Conservation (phyloP, 148 eudicot species). For the Cornus suecica region DNA sequence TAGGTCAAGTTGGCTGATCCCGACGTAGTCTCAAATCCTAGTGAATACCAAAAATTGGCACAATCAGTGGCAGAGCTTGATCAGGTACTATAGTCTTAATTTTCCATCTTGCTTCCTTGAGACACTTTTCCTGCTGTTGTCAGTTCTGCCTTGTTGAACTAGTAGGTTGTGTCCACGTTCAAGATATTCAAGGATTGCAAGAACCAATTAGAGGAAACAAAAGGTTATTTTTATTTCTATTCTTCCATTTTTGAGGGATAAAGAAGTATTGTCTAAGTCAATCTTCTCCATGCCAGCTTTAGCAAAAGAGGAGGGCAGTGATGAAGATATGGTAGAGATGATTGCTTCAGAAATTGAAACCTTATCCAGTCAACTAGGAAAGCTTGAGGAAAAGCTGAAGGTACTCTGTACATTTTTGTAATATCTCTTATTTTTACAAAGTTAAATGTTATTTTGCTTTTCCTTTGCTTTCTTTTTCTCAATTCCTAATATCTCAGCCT, state of each 20-base stretch:
- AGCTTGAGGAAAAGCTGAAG: constrained; percentile 85
- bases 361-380: constrained; percentile 56
- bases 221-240: constrained; percentile 42
- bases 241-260: background rate
- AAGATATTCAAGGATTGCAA: constrained; percentile 84
- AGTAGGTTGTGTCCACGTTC: constrained; percentile 71
- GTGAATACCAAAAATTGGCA: constrained; percentile 89
- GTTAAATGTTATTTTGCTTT: background rate
- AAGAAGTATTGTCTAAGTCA: constrained; percentile 1
- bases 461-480: constrained; percentile 9
- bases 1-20: constrained; percentile 95
- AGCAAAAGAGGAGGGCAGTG: constrained; percentile 67
- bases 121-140: constrained; percentile 3
- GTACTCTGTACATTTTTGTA: constrained; percentile 27
- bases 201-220: constrained; percentile 84
- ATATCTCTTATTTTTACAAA: background rate
- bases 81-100: constrained; percentile 45
- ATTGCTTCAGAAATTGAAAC: constrained; percentile 69
- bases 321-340: constrained; percentile 93
- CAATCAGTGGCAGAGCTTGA: constrained; percentile 90
- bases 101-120: background rate
- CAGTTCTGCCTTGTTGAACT: constrained; percentile 14
- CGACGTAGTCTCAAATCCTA: constrained; percentile 85
- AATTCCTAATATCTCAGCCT: constrained; percentile 10
- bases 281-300: constrained; percentile 45